Evolutionary conservation across 345 rosid species (phyloP), one percentile per base, ranked within the genome.

Genomic region (Populus pruinosa): DNA sequence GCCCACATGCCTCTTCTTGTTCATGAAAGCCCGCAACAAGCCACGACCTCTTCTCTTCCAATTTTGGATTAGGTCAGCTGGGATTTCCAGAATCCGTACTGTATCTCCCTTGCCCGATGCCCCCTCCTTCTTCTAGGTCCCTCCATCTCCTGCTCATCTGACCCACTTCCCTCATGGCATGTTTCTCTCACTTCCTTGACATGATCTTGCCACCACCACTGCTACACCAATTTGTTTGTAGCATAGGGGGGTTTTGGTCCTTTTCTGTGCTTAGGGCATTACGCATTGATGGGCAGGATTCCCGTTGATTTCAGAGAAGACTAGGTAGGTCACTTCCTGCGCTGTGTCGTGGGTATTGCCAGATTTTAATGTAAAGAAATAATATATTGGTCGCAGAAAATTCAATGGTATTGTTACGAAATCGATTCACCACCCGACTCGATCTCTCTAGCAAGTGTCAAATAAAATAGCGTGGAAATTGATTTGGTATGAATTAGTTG

Each of bases 1-100:
- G 55, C 74, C 86, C 83, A 73, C 81, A 25, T 68, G 39, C 8
- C 38, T 55, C 6, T 56, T 16, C 29, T 1, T 47, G 65, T 43
- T 8, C 47, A 20, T 16, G 36, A 76, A 76, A 77, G 67, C 78
- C 81, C 73, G 63, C 14, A 73, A 73, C 86, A 70, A 6, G 70
- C 77, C 77, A 80, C 49, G 67, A 72, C n/a, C 39, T 43, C 20
- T n/a, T 64, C 62, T 23, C 27, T 50, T 18, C 3, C 5, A 69
- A 53, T 70, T 62, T 25, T 6, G 66, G 62, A 47, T 33, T 33
- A 29, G 47, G 63, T 70, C 36, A 38, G 35, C 53, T n/a, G 63
- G 55, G 67, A 27, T 71, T 64, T 56, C 70, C 72, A 39, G 25
- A 27, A 38, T 56, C 7, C 36, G 36, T 33, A 33, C 36, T 33